Evolutionary conservation across 2,329 filamentous ascomycete genomes (phyloP), one percentile per base, ranked within the genome.

Genomic region (Cladosporium colombiae): DNA sequence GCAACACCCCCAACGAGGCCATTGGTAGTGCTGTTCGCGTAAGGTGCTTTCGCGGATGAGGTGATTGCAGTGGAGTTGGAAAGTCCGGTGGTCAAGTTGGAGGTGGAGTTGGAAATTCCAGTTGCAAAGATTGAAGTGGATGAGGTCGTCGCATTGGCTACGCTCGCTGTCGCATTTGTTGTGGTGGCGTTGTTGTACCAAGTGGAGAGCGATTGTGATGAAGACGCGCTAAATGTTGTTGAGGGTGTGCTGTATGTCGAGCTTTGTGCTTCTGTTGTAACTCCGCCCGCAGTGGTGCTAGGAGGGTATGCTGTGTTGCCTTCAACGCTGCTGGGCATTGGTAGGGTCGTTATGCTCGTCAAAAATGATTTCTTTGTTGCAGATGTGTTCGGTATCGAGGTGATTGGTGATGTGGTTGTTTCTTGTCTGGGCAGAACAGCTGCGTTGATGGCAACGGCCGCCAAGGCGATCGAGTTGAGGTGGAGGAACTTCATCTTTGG

Each of bases 351-450:
- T 18, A 63, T 63, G 29, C 61, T 63, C 14, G 61, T 63, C 18
- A 63, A 21, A 23, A 31, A 63, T 10, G 61, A 44, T 27, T 63
- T 63, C 35, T 21, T 29, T 14, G 61, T 63, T n/a, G 61, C 33
- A 16, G 61, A 63, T 46, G 61, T 63, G 35, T 56, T 46, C 14
- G 50, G 50, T 44, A 63, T 18, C 14, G 61, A 46, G 23, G 59
- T 40, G 46, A 40, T 25, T 37, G 46, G 46, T 40, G 59, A 62
- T 62, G 61, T 44, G 18, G 61, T 44, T 21, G 50, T 27, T 21
- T 63, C 61, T 63, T 63, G 61, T 63, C 61, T 63, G 18, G 61
- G 61, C 8, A 63, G 25, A 21, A 63, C 61, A 44, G 61, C 61
- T 33, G 61, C 61, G 29, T 63, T 52, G 21, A 37, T 46, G 50